These are phyloP conservation scores for Glarea lozoyensis DNA, from an alignment of 495 filamentous ascomycete genomes.

Conservation along the genomic window DNA sequence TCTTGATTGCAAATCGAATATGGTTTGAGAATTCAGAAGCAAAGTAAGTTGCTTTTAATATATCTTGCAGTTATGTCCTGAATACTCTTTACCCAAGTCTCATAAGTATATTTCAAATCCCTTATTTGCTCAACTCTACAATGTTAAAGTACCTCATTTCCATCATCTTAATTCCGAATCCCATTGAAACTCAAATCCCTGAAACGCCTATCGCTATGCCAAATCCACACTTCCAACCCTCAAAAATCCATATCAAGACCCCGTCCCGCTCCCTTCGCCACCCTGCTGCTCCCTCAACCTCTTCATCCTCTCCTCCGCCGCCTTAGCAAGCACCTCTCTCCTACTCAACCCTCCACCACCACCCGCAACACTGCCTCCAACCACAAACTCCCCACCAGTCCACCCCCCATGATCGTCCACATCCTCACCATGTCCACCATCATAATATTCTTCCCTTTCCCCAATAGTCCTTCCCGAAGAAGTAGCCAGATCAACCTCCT, in stretches of 20 bases:
- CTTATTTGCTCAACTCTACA: too few relatives aligned
- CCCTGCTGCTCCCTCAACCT: slow-evolving; percentile 25
- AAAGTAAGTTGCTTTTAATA: too few relatives aligned
- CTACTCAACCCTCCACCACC: slow-evolving; percentile 34
- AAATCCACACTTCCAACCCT: neutral
- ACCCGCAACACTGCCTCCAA: slow-evolving; percentile 46
- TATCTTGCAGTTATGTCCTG: too few relatives aligned
- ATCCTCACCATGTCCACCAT: slow-evolving; percentile 37
- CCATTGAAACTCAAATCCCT: too few relatives aligned
- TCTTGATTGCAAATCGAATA: too few relatives aligned
- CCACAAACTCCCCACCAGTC: slow-evolving; percentile 79
- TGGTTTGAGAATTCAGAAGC: too few relatives aligned
- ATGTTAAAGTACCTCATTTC: too few relatives aligned
- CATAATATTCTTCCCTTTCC: slow-evolving; percentile 63
- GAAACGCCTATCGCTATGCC: neutral
- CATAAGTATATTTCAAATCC: too few relatives aligned
- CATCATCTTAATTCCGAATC: too few relatives aligned
- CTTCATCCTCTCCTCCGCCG: slow-evolving; percentile 64
- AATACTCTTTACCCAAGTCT: too few relatives aligned
- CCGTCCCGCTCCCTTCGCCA: slow-evolving; percentile 5
- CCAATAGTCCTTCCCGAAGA: slow-evolving; percentile 55
- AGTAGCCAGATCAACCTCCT: slow-evolving; percentile 63
- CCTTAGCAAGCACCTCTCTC: slow-evolving; percentile 66
- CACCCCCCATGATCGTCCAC: slow-evolving; percentile 73
- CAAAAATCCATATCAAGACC: slow-evolving; percentile 1